A percentile compares a stretch with the other conserved stretches of the same genome.
Conservation (phyloP, 768 basidiomycete genomes). For the Leccinum subtestaceum region DNA sequence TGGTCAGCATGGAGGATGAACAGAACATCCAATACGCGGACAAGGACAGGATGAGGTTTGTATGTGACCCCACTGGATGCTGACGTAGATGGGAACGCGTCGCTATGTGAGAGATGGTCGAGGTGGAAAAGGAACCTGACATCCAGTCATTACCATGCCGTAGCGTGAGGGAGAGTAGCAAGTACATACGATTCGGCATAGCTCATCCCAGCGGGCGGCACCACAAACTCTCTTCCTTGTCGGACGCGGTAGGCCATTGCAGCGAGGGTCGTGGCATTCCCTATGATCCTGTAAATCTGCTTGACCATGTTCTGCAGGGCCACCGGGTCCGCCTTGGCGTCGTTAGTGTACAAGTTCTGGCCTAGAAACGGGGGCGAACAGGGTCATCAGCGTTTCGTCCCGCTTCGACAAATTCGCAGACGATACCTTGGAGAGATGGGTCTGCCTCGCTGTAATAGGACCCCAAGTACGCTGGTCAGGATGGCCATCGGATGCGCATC, state of each 20-base stretch:
- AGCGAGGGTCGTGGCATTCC: slow-evolving; percentile 85
- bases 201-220: slow-evolving; percentile 75
- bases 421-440: slow-evolving; percentile 74
- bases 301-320: slow-evolving; percentile 86
- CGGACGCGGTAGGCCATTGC: slow-evolving; percentile 96
- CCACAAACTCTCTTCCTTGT: slow-evolving; percentile 85
- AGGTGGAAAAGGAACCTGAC: slow-evolving; percentile 85
- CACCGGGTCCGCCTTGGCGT: slow-evolving; percentile 57
- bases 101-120: slow-evolving; percentile 59
- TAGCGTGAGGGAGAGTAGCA: not conserved
- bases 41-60: slow-evolving; percentile 78
- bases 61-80: slow-evolving; percentile 58
- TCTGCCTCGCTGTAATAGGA: slow-evolving; percentile 88
- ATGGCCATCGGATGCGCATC: slow-evolving; percentile 94
- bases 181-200: slow-evolving; percentile 71
- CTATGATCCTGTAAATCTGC: slow-evolving; percentile 85
- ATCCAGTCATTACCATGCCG: not conserved
- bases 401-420: not conserved
- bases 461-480: slow-evolving; percentile 82
- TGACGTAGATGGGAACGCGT: slow-evolving; percentile 20
- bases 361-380: slow-evolving; percentile 38
- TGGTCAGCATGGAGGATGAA: slow-evolving; percentile 91
- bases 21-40: slow-evolving; percentile 82
- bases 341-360: slow-evolving; percentile 73
- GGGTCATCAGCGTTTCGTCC: slow-evolving; percentile 2